Base-by-base conservation (phyloP, 495 filamentous ascomycete species). In the Gamarada debralockiae region DNA sequence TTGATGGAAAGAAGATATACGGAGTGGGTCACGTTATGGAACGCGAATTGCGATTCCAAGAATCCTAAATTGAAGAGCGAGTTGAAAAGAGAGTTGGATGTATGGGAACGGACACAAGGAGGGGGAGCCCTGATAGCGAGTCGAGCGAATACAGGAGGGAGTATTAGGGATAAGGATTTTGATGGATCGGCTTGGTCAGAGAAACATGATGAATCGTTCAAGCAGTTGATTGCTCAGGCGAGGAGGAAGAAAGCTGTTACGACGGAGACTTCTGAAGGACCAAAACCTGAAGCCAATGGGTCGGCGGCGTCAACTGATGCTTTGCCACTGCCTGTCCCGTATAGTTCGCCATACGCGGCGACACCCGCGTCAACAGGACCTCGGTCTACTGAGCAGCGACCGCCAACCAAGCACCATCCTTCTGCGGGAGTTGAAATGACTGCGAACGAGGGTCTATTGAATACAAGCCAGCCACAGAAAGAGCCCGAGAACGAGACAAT, bases 11-110 rank as follows among this genome's bases (percentile, higher is more conserved):
- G 76, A 58, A 79, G 93, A 52, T 91, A 97, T 58, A 87, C 79
- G 1, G 93, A 99, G 70, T 99, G 91, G 91, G 75, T 92, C 58
- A 97, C 92, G 38, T 64, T 97, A 22, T 97, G 89, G 85, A 99
- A 99, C 65, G 89, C 95, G 13, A 97, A 97, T 58, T 92, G 89
- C 67, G 93, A 99, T 65, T 85, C 90, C 2, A 79, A 75, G 48
- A 70, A 67, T 3, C 90, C 89, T 1, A 85, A 86, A 60, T 69
- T 74, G 4, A 89, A 88, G 57, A 65, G 71, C 3, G 84, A 92
- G 42, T 62, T 98, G 6, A 63, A 93, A 24, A 77, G 76, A 5
- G 92, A 96, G 50, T 63, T 98, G 15, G 85, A 91, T 21, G 60
- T 77, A 2, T 97, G 93, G 92, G 93, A 98, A 61, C 72, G 78